Evolutionary conservation across 2,329 filamentous ascomycete genomes (phyloP).

Genomic region (Anisogramma anomala): DNA sequence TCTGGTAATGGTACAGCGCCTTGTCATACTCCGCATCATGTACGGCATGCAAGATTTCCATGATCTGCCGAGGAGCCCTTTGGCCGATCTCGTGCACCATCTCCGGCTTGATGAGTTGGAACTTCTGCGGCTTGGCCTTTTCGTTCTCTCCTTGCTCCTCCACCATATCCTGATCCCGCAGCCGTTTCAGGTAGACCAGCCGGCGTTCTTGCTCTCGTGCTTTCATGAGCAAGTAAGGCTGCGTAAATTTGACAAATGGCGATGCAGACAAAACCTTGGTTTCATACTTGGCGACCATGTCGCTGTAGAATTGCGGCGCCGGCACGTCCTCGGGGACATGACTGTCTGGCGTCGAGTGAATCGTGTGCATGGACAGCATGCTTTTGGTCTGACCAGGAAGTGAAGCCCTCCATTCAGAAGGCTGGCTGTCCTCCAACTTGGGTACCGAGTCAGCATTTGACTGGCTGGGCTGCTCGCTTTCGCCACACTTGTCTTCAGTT

Average conservation of each 20-base stretch:
- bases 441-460: slow-evolving; percentile 13
- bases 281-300: slow-evolving; percentile 86
- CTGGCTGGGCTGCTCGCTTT: slow-evolving; percentile 18
- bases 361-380: slow-evolving; percentile 28
- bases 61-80: slow-evolving; percentile 72
- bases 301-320: slow-evolving; percentile 85
- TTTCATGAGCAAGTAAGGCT: slow-evolving; percentile 85
- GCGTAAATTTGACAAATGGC: slow-evolving; percentile 89
- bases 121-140: slow-evolving; percentile 56
- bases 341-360: slow-evolving; percentile 35
- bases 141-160: slow-evolving; percentile 48
- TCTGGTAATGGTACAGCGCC: slow-evolving; percentile 84
- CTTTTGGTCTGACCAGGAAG: slow-evolving; percentile 18
- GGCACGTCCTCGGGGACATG: slow-evolving; percentile 65
- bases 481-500: slow-evolving; percentile 9
- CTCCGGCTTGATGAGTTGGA: slow-evolving; percentile 84
- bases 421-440: slow-evolving; percentile 16
- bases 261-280: slow-evolving; percentile 91
- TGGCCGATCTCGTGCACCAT: slow-evolving; percentile 84
- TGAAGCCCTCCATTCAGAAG: slow-evolving; percentile 9
- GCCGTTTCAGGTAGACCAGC: slow-evolving; percentile 66
- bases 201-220: slow-evolving; percentile 82
- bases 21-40: slow-evolving; percentile 97
- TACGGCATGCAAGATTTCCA: slow-evolving; percentile 86
- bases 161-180: slow-evolving; percentile 63